Percentiles rank a stretch among this genome's conserved stretches.
Conservation (phyloP, 2,329 filamentous ascomycete species). For the Penicillium sp. region DNA sequence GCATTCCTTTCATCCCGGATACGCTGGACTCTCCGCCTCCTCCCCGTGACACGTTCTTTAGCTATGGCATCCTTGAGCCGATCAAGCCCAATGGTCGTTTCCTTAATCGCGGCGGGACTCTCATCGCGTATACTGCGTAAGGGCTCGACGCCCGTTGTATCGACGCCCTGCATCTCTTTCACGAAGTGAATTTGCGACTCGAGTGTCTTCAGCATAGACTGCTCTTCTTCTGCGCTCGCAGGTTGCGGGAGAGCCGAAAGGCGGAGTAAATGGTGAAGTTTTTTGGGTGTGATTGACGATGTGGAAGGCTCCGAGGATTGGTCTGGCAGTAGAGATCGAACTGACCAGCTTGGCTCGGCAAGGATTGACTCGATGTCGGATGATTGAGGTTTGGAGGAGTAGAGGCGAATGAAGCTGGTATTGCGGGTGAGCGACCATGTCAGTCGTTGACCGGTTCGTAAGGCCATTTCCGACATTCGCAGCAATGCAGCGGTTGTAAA, state of each 20-base stretch:
- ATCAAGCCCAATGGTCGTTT: constrained; percentile 39
- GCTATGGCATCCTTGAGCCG: constrained; percentile 36
- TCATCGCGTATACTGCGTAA: constrained; percentile 75
- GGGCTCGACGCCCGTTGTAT: constrained; percentile 68
- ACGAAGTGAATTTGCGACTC: constrained; percentile 85
- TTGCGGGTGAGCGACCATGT: constrained; percentile 10
- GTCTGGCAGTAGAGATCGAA: constrained; percentile 64
- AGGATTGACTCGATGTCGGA: constrained; percentile 50
- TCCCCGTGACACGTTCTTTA: constrained; percentile 40
- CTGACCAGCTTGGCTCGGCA: constrained; percentile 74
- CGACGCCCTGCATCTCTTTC: constrained; percentile 72
- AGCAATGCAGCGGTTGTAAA: background rate
- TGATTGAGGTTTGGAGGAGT: constrained; percentile 23
- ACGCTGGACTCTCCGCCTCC: constrained; percentile 47
- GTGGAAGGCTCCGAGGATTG: constrained; percentile 26
- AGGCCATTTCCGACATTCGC: constrained; percentile 8
- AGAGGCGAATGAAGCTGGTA: constrained; percentile 13
- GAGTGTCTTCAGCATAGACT: constrained; percentile 67
- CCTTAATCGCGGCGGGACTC: constrained; percentile 37
- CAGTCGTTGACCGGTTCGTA: constrained; percentile 18
- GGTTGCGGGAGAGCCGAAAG: constrained; percentile 83
- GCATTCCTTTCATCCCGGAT: constrained; percentile 27
- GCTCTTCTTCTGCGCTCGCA: constrained; percentile 57
- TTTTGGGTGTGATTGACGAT: constrained; percentile 55
- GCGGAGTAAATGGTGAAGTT: constrained; percentile 78